Evolutionary conservation across 2,329 filamentous ascomycete genomes (phyloP).

Genomic region (Peltaster fructicola): DNA sequence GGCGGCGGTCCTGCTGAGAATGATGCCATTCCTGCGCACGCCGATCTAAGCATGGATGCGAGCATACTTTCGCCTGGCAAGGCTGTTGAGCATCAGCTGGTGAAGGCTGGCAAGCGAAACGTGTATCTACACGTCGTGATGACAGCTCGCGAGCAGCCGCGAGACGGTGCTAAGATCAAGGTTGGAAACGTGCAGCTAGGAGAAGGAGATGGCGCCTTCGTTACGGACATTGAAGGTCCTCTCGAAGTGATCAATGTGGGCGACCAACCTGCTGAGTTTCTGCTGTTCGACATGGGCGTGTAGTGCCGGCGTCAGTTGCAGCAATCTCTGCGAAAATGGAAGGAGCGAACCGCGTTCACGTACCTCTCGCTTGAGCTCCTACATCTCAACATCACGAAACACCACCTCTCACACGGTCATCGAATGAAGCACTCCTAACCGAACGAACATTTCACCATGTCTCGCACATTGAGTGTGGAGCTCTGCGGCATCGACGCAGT

Average conservation of each 20-base stretch:
- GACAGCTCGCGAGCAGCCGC: slow-evolving; percentile 36
- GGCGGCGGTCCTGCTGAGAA: slow-evolving; percentile 51
- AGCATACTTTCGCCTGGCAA: slow-evolving; percentile 50
- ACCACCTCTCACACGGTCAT: no score
- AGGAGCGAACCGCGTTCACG: neutral
- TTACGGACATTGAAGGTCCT: slow-evolving; percentile 34
- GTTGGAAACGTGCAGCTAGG: slow-evolving; percentile 47
- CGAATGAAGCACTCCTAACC: no score
- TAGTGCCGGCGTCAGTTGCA: no score
- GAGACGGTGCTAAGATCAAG: slow-evolving; percentile 54
- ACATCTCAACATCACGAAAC: no score
- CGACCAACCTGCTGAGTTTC: slow-evolving; percentile 28
- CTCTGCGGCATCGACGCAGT: no score
- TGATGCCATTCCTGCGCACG: slow-evolving; percentile 63
- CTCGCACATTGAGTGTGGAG: no score
- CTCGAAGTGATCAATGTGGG: slow-evolving; percentile 30
- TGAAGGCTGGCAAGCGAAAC: slow-evolving; percentile 46
- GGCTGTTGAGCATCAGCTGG: slow-evolving; percentile 55
- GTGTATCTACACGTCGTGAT: slow-evolving; percentile 69
- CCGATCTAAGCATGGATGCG: slow-evolving; percentile 69
- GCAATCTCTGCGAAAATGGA: neutral
- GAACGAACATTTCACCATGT: no score
- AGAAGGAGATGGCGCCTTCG: slow-evolving; percentile 70
- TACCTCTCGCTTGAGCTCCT: no score
- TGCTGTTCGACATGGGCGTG: slow-evolving; percentile 32